phyloP scores from a whole-genome alignment of 768 basidiomycete species.

The Hypholoma sublateritium region DNA sequence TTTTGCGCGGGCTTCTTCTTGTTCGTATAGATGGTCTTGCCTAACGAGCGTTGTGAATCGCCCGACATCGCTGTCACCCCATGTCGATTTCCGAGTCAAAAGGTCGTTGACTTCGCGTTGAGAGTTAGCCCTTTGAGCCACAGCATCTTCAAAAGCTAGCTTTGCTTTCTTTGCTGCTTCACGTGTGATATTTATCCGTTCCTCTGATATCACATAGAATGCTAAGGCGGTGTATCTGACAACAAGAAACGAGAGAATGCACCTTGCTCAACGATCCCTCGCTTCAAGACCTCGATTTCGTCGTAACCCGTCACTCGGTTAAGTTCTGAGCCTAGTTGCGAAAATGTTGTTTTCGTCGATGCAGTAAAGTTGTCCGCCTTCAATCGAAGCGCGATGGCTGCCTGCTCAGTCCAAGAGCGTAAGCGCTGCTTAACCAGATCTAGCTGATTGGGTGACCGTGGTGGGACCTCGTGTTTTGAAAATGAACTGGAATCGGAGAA shows the following conservation, averaged over 20 bases:
- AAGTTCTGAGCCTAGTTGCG: constrained; percentile 73
- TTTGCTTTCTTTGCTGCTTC: constrained; percentile 73
- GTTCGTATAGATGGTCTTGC: constrained; percentile 85
- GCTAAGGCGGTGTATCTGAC: not conserved
- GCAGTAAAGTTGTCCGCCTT: constrained; percentile 60
- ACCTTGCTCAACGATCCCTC: constrained; percentile 82
- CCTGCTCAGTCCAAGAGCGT: constrained; percentile 50
- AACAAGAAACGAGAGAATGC: constrained; percentile 25
- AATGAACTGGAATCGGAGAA: not conserved
- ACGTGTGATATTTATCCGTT: constrained; percentile 65
- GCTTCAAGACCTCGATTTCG: constrained; percentile 81
- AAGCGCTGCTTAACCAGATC: constrained; percentile 38
- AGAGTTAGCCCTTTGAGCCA: constrained; percentile 76
- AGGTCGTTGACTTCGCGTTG: constrained; percentile 97
- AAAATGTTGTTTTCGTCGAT: constrained; percentile 58
- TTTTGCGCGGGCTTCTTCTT: constrained; percentile 74
- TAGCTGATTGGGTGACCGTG: constrained; percentile 29
- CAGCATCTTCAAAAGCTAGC: constrained; percentile 71
- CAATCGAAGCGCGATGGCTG: constrained; percentile 45
- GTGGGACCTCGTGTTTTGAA: constrained; percentile 10
- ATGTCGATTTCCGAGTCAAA: constrained; percentile 88
- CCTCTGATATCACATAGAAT: constrained; percentile 49
- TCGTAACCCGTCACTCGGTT: constrained; percentile 93
- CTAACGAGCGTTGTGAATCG: constrained; percentile 90
- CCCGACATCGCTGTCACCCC: constrained; percentile 86